These are phyloP conservation scores for Chaetomium sp. DNA, from an alignment of 2,329 filamentous ascomycete genomes.

Conservation along the genomic window DNA sequence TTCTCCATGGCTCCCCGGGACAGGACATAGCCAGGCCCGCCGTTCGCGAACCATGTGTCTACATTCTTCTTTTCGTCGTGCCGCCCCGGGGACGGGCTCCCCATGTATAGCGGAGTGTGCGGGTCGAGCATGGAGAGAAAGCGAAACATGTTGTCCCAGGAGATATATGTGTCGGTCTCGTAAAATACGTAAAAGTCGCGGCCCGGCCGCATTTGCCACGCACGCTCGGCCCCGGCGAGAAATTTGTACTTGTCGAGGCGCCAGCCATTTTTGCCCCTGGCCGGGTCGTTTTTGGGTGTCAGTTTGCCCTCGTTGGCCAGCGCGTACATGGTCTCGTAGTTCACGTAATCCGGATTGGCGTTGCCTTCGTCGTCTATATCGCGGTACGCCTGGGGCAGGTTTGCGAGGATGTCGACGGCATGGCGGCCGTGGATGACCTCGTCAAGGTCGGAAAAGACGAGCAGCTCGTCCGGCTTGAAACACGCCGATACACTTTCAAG, in stretches of 20 bases:
- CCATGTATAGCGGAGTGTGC: constrained; percentile 49
- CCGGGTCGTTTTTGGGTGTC: constrained; percentile 38
- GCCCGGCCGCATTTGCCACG: constrained; percentile 50
- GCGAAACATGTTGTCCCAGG: constrained; percentile 52
- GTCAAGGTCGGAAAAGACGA: constrained; percentile 56
- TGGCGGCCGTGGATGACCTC: constrained; percentile 48
- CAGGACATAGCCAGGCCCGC: constrained; percentile 52
- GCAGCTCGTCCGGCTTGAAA: constrained; percentile 45
- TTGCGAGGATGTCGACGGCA: constrained; percentile 50
- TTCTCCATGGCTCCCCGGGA: constrained; percentile 49
- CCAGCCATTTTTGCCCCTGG: constrained; percentile 49
- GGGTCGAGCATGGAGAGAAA: constrained; percentile 53
- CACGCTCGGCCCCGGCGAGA: constrained; percentile 55
- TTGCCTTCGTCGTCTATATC: constrained; percentile 21
- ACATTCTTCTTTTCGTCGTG: constrained; percentile 38
- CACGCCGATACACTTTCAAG: constrained; percentile 55
- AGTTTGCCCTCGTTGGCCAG: constrained; percentile 42
- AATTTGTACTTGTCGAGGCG: constrained; percentile 61
- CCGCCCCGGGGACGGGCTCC: constrained; percentile 49
- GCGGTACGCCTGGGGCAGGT: constrained; percentile 47
- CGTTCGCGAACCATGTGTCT: constrained; percentile 51
- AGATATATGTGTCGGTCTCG: constrained; percentile 56
- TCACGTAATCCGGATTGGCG: constrained; percentile 42
- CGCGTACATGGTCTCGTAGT: constrained; percentile 46
- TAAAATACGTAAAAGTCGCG: constrained; percentile 59